Percentiles rank a stretch among this genome's conserved stretches.
Conservation (phyloP, 2,329 filamentous ascomycete species). For the Huntiella moniliformis region DNA sequence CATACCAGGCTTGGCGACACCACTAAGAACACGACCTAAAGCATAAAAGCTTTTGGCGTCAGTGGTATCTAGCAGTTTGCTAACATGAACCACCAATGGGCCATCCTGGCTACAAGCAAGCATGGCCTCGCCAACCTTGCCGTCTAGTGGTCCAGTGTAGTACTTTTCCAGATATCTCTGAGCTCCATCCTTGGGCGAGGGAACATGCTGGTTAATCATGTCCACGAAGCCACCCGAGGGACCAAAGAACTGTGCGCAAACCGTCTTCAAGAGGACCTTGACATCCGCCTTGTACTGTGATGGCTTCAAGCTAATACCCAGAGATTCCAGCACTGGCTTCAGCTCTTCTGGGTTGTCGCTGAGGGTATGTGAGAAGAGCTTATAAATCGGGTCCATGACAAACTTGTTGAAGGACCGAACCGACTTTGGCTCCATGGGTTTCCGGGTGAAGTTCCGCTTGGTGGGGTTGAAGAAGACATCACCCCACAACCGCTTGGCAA, state of each 20-base stretch:
- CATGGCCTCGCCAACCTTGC: constrained; percentile 64
- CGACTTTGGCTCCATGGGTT: constrained; percentile 59
- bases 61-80: constrained; percentile 76
- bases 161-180: constrained; percentile 62
- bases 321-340: constrained; percentile 53
- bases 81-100: constrained; percentile 76
- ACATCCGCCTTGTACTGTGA: constrained; percentile 84
- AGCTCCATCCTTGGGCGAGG: constrained; percentile 66
- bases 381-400: constrained; percentile 91
- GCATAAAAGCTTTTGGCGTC: constrained; percentile 86
- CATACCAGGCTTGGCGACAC: constrained; percentile 63
- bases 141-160: constrained; percentile 80
- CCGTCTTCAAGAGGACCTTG: constrained; percentile 68
- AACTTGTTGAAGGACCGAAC: constrained; percentile 87
- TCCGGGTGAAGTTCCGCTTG: constrained; percentile 81
- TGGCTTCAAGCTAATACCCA: constrained; percentile 78
- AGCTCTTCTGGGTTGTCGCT: constrained; percentile 76
- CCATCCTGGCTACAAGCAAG: constrained; percentile 70
- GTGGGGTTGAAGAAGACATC: constrained; percentile 90
- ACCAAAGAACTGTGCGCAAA: constrained; percentile 92
- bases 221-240: constrained; percentile 80
- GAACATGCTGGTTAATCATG: constrained; percentile 80
- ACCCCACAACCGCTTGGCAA: constrained; percentile 76
- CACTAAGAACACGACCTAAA: constrained; percentile 82
- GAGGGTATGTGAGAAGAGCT: constrained; percentile 87